Conservation (phyloP, 768 basidiomycete species). For the Astraeus odoratus region DNA sequence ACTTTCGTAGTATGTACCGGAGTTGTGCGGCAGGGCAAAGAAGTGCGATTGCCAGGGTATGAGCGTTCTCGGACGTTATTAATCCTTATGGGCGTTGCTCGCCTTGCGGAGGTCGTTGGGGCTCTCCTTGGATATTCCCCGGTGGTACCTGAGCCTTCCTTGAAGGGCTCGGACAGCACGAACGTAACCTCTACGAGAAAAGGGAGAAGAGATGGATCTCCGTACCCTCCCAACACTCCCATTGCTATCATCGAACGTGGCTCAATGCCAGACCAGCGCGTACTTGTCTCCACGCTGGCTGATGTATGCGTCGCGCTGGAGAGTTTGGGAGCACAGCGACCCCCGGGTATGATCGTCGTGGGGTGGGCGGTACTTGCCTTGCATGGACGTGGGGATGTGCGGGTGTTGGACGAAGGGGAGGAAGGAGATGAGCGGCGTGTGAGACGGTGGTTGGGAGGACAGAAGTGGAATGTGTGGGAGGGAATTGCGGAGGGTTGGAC, state of each 20-base stretch:
- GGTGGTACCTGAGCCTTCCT: not conserved
- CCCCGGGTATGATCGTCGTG: slow-evolving; percentile 94
- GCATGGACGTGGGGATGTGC: slow-evolving; percentile 63
- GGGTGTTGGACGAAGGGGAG: slow-evolving; percentile 57
- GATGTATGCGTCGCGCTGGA: slow-evolving; percentile 68
- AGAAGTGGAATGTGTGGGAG: slow-evolving; percentile 57
- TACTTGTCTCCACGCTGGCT: slow-evolving; percentile 69
- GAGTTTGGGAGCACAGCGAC: slow-evolving; percentile 75
- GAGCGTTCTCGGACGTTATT: slow-evolving; percentile 74
- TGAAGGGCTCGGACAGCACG: not conserved
- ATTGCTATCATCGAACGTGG: slow-evolving; percentile 94
- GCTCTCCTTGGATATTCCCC: slow-evolving; percentile 36
- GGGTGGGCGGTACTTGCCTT: slow-evolving; percentile 87
- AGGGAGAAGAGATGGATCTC: slow-evolving; percentile 43
- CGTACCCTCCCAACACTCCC: slow-evolving; percentile 72
- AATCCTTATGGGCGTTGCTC: slow-evolving; percentile 92
- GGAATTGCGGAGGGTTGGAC: slow-evolving; percentile 48
- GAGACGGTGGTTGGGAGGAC: slow-evolving; percentile 49
- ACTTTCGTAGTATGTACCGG: slow-evolving; percentile 89
- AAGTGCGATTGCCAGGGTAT: slow-evolving; percentile 83
- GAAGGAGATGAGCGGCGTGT: slow-evolving; percentile 41
- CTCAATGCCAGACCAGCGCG: slow-evolving; percentile 89
- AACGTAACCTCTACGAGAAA: not conserved
- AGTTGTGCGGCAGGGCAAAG: slow-evolving; percentile 80
- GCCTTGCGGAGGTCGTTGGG: slow-evolving; percentile 64